phyloP scores from a whole-genome alignment of 2,329 filamentous ascomycete species.

The Fusarium compactum region DNA sequence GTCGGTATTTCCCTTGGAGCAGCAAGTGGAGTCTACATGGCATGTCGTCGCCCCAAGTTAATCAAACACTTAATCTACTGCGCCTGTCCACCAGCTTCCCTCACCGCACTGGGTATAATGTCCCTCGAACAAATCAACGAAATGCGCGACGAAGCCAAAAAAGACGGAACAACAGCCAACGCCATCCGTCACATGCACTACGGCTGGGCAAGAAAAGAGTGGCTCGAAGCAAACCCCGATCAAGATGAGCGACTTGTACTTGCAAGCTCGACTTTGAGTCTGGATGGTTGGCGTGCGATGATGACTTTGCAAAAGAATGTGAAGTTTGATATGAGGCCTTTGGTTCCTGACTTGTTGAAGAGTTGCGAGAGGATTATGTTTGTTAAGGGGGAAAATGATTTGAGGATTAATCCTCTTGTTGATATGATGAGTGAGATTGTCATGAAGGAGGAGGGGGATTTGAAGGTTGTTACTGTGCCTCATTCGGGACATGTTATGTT shows the following conservation, averaged over 20 bases:
- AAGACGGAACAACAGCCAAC: neutral
- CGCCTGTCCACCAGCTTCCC: neutral
- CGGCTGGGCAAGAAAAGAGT: constrained; percentile 17
- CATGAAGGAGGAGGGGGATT: neutral
- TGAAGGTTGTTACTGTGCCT: neutral
- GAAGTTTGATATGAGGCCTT: constrained; percentile 6
- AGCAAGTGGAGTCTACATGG: constrained; percentile 1
- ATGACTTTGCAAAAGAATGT: constrained; percentile 7
- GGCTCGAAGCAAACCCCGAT: neutral
- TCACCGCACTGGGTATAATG: neutral
- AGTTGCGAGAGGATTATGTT: neutral
- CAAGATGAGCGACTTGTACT: neutral
- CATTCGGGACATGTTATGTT: constrained; percentile 7
- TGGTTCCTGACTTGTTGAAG: neutral
- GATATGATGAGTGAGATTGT: constrained; percentile 8
- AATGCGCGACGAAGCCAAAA: neutral
- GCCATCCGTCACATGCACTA: constrained; percentile 14
- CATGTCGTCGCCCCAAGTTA: neutral
- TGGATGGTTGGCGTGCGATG: neutral
- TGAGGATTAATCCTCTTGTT: neutral
- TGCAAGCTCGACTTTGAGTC: constrained; percentile 3
- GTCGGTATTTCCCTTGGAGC: constrained; percentile 14
- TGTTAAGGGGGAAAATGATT: neutral
- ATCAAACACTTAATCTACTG: constrained; percentile 7
- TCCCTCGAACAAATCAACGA: neutral